Conservation (phyloP, 768 basidiomycete genomes). For the Lanmaoa pseudosensibilis region DNA sequence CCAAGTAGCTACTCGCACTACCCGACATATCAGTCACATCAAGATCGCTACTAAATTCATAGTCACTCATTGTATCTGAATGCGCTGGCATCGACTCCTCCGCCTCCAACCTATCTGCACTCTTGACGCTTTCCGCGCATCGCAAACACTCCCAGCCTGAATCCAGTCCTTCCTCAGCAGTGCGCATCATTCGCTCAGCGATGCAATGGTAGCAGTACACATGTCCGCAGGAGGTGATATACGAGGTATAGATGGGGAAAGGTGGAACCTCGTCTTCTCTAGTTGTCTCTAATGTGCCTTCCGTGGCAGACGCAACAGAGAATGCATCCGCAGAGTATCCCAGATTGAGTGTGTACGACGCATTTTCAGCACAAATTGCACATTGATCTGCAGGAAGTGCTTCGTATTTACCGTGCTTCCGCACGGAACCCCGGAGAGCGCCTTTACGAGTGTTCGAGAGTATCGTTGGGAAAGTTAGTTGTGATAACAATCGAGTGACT, state of each 20-base stretch:
- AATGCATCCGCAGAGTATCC: conserved; percentile 54
- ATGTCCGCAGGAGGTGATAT: conserved; percentile 81
- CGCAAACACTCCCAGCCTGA: conserved; percentile 81
- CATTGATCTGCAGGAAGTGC: conserved; percentile 74
- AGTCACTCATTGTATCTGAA: conserved; percentile 46
- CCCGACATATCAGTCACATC: conserved; percentile 54
- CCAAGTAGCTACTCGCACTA: conserved; percentile 42
- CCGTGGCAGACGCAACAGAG: conserved; percentile 26
- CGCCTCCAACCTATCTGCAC: conserved; percentile 56
- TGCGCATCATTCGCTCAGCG: conserved; percentile 74
- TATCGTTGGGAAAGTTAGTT: conserved; percentile 32
- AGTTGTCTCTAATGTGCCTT: conserved; percentile 13
- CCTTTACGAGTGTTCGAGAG: conserved; percentile 28
- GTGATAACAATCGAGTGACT: conserved; percentile 38
- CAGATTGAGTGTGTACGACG: conserved; percentile 58
- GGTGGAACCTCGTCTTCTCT: conserved; percentile 43
- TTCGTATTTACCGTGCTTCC: conserved; percentile 61
- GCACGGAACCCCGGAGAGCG: conserved; percentile 8
- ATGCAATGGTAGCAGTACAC: conserved; percentile 94
- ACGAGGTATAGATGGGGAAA: conserved; percentile 77
- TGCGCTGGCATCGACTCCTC: conserved; percentile 23
- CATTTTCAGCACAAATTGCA: conserved; percentile 85
- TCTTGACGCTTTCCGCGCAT: conserved; percentile 65
- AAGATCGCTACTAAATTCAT: conserved; percentile 55
- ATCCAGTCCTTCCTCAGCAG: conserved; percentile 58